Conservation (phyloP, 768 basidiomycete genomes). For the Collybia nuda region DNA sequence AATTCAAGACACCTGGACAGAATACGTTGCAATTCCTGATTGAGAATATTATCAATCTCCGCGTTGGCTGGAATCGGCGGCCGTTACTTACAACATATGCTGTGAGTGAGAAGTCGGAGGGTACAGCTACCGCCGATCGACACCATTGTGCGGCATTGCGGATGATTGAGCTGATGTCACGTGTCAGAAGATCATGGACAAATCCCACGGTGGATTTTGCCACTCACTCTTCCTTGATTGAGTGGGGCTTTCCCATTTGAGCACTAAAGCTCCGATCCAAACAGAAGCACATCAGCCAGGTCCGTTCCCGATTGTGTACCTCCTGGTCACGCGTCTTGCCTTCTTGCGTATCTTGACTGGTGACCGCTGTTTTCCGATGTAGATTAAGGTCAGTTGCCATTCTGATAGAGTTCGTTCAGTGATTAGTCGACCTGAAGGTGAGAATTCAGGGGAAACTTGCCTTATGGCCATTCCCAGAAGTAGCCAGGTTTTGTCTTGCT, state of each 20-base stretch:
- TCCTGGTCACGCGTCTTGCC: conserved; percentile 77
- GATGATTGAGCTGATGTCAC: conserved; percentile 72
- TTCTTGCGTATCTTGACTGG: conserved; percentile 71
- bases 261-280: conserved; percentile 90
- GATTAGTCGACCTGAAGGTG: neutral
- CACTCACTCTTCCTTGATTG: conserved; percentile 89
- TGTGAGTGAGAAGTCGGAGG: conserved; percentile 68
- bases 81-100: conserved; percentile 68
- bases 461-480: conserved; percentile 84
- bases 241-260: conserved; percentile 96
- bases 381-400: conserved; percentile 97
- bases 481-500: conserved; percentile 95
- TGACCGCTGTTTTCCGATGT: conserved; percentile 77
- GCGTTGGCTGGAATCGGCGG: too few species aligned
- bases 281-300: conserved; percentile 87
- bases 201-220: neutral
- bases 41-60: neutral
- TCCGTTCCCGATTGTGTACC: conserved; percentile 91
- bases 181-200: conserved; percentile 3
- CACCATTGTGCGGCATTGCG: conserved; percentile 81
- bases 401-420: conserved; percentile 33
- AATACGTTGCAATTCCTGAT: conserved; percentile 86
- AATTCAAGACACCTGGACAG: conserved; percentile 88
- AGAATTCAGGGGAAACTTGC: conserved; percentile 33
- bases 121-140: conserved; percentile 57